phyloP scores from a whole-genome alignment of 108 stramenopile genomes.

The Skeletonema tropicum region DNA sequence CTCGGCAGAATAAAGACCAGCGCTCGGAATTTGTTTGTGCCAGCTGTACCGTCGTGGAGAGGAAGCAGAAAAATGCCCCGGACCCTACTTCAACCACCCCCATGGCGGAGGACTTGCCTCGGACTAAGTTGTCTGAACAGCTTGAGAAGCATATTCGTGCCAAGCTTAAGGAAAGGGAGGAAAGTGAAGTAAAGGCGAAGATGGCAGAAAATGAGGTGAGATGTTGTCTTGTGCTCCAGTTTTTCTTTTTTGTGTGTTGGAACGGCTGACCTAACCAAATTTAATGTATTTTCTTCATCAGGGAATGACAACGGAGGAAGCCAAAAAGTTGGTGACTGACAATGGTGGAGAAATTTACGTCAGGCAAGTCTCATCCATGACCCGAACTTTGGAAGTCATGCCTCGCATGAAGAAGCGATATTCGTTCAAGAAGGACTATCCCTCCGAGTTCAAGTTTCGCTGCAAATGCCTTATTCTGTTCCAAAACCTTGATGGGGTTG shows the following conservation, averaged over 20 bases:
- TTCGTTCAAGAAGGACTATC: conserved; percentile 87
- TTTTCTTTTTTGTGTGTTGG: conserved; percentile 1
- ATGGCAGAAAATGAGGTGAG: conserved; percentile 63
- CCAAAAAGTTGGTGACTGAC: conserved; percentile 55
- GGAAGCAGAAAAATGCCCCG: conserved; percentile 68
- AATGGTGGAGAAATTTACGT: conserved; percentile 88
- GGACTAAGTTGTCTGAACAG: conserved; percentile 87
- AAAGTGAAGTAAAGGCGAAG: conserved; percentile 54
- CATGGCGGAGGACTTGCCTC: conserved; percentile 89
- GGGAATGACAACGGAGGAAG: conserved; percentile 74
- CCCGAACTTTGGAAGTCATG: conserved; percentile 82
- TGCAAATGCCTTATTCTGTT: conserved; percentile 94
- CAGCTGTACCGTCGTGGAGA: conserved; percentile 82
- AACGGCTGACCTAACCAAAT: not conserved
- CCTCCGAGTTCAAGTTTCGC: conserved; percentile 86
- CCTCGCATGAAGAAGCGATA: conserved; percentile 90
- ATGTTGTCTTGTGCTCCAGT: not conserved
- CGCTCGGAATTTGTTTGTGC: conserved; percentile 89
- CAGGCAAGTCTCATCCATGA: conserved; percentile 92
- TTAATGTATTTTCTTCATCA: conserved; percentile 22
- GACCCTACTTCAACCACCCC: conserved; percentile 84
- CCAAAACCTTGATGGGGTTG: conserved; percentile 94
- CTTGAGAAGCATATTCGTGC: conserved; percentile 82
- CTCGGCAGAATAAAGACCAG: conserved; percentile 92
- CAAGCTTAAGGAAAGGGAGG: conserved; percentile 49